Evolutionary conservation across 2,329 filamentous ascomycete species (phyloP).

Genomic region (Penicillium sclerotigenum): DNA sequence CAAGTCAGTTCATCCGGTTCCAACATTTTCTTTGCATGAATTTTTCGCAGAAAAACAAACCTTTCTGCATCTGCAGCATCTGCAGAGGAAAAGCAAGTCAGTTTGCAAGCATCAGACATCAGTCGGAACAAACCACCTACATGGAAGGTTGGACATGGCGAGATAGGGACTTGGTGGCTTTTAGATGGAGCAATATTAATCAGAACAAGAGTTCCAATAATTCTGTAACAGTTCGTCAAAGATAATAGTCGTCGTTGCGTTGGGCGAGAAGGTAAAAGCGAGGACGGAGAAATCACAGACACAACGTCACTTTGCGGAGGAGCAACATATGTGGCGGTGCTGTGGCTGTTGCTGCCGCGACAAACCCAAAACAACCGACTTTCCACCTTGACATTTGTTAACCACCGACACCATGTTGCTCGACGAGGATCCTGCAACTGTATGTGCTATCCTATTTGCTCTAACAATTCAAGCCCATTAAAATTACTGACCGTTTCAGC

Average conservation of each 20-base stretch:
- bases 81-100: constrained; percentile 41
- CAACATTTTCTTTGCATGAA: neutral
- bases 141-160: constrained; percentile 50
- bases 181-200: neutral
- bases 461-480: neutral
- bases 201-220: neutral
- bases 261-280: neutral
- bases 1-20: constrained; percentile 8
- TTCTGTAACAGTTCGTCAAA: neutral
- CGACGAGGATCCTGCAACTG: constrained; percentile 85
- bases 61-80: constrained; percentile 98
- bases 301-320: constrained; percentile 30
- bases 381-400: neutral
- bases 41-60: constrained; percentile 47
- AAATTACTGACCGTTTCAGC: constrained; percentile 48
- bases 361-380: constrained; percentile 25
- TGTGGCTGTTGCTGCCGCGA: constrained; percentile 44
- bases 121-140: constrained; percentile 34
- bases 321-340: constrained; percentile 36
- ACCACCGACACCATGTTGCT: constrained; percentile 71
- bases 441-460: constrained; percentile 46
- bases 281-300: constrained; percentile 16
- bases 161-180: neutral
- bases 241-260: neutral
- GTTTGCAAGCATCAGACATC: neutral